Base-by-base conservation (phyloP, 2,329 filamentous ascomycete genomes). In the Thelonectria olida region DNA sequence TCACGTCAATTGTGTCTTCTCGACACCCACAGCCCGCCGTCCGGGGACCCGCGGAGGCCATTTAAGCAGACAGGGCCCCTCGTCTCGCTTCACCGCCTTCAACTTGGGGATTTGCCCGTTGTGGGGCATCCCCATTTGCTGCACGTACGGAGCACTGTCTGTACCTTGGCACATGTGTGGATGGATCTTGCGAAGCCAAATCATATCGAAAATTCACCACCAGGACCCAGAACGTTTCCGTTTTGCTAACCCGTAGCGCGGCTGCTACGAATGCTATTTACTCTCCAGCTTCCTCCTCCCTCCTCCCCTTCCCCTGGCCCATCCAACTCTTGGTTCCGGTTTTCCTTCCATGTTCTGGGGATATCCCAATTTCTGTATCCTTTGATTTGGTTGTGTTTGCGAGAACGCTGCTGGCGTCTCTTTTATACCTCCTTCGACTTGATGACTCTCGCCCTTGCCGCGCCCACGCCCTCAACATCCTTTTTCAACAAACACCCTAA, bases 171-270 rank as follows among this genome's bases (percentile, higher is more conserved):
- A 57, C 60, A 47, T 64, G n/a, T 10, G 38, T 41, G 38, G 38
- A 20, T 41, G 64, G 63, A 67, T 68, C 66, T 66, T 54, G 64
- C 54, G 61, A 22, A 67, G 63, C 66, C 66, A 66, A 65, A 62
- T 64, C 59, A 67, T 57, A 65, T 63, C 51, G 48, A 68, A 70
- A 68, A 70, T 69, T 69, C 53, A 70, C n/a, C n/a, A n/a, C n/a
- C n/a, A 69, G 55, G 22, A 44, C 31, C 39, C 39, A 34, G 38
- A 34, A 56, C 54, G 66, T 58, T 68, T 58, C 56, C 61, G 48
- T 54, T 58, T 59, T 56, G 50, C 61, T 70, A 25, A 25, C 53
- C 54, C 54, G 61, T 64, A 57, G 62, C 64, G 63, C 41, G 44
- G 47, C 61, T 50, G 48, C 50, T 65, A n/a, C n/a, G n/a, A n/a